Evolutionary conservation across 495 filamentous ascomycete species (phyloP).

Genomic region (Barbatosphaeria neglecta): DNA sequence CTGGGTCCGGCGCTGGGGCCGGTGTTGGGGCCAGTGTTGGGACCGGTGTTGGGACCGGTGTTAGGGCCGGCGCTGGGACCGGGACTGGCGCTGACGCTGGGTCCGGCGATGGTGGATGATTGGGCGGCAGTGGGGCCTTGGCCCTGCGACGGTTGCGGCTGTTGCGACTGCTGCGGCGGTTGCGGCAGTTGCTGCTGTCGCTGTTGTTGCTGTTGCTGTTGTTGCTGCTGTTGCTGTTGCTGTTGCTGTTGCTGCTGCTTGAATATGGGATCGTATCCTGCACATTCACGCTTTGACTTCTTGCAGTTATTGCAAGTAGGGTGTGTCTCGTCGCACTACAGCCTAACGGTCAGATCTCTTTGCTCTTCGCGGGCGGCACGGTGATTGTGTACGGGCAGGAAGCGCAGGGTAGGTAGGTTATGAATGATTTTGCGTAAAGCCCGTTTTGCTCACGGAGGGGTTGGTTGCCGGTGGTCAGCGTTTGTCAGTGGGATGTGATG

Average conservation of each 20-base stretch:
- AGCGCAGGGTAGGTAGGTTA: not conserved
- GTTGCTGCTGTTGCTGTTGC: slow-evolving; percentile 1
- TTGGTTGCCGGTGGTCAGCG: too few species aligned
- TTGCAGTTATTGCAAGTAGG: slow-evolving; percentile 93
- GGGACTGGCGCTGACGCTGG: not conserved
- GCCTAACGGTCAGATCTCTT: not conserved
- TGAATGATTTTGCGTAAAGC: not conserved
- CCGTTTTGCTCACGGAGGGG: not conserved
- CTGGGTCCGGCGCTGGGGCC: not conserved
- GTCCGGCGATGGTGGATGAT: not conserved
- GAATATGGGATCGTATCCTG: slow-evolving; percentile 98
- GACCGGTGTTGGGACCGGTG: not conserved
- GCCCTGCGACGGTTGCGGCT: slow-evolving; percentile 13
- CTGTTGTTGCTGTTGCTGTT: slow-evolving; percentile 11
- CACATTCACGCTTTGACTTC: slow-evolving; percentile 94
- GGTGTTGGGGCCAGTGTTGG: not conserved
- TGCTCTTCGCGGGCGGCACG: slow-evolving; percentile 7
- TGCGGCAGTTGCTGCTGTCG: slow-evolving; percentile 21
- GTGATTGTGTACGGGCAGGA: not conserved
- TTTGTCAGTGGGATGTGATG: not conserved
- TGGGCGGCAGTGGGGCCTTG: slow-evolving; percentile 12
- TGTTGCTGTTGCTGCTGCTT: slow-evolving; percentile 59
- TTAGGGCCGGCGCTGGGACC: not conserved
- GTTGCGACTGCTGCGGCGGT: slow-evolving; percentile 50
- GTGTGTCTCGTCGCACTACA: slow-evolving; percentile 90